Base-by-base conservation (phyloP, 768 basidiomycete species). In the Russula ochroleuca region DNA sequence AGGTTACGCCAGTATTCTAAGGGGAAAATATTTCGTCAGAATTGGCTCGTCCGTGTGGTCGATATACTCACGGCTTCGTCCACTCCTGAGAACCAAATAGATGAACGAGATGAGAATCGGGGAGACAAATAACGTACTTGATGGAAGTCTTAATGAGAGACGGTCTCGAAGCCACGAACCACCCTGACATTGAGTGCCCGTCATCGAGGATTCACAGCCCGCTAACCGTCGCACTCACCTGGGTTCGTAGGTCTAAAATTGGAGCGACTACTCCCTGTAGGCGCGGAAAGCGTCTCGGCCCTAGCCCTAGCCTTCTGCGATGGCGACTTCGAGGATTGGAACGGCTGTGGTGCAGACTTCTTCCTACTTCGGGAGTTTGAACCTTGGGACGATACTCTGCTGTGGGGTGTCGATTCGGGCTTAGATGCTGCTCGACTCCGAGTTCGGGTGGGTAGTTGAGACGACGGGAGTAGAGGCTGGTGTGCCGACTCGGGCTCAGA, bases 1-100 rank as follows among this genome's bases (percentile, higher is more conserved):
- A 63, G 62, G 19, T 13, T 35, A 38, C 23, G 33, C 62, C 62
- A 63, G 35, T 57, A 57, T 13, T 35, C 62, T 63, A 49, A 62
- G n/a, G 2, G 21, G 19, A 0, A 21, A 13, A 23, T 6, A 41
- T 2, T n/a, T 2, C 17, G 13, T 45, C 23, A 53, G n/a, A 21
- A 38, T 28, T 5, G 23, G 17, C 14, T 31, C 10, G 33, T 28
- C 9, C 3, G 35, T 38, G 13, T 5, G 7, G 21, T 37, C 5
- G 9, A 31, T 9, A 21, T 38, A 58, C 43, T 63, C 35, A 41
- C 62, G 50, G 9, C 33, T 8, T 31, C 50, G 50, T 15, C 62
- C 57, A 21, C 58, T 35, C 2, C 62, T 63, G 14, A 23, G 1
- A 37, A 5, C 0, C 19, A 25, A 45, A 38, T 11, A 0, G 1